These are phyloP conservation scores for Actinomucor elegans DNA, from an alignment of 371 early-diverging fungal species.

Conservation along the genomic window DNA sequence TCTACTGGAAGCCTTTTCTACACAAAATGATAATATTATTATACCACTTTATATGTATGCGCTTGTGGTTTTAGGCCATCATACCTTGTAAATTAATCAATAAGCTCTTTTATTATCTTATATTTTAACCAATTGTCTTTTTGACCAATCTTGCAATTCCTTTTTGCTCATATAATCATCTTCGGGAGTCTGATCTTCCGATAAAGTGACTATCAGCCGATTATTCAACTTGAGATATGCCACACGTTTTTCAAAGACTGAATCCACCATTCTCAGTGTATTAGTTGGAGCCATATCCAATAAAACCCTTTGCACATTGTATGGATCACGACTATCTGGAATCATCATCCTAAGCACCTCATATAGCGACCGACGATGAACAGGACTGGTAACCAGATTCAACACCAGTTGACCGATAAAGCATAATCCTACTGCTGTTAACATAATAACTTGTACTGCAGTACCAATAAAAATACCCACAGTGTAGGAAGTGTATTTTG, in stretches of 20 bases:
- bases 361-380: conserved; percentile 13
- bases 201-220: neutral
- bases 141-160: conserved; percentile 14
- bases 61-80: conserved; percentile 27
- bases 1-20: conserved; percentile 60
- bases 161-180: neutral
- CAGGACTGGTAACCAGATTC: neutral
- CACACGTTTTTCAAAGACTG: conserved; percentile 3
- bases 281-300: conserved; percentile 3
- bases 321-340: conserved; percentile 6
- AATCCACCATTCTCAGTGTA: conserved; percentile 5
- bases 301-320: neutral
- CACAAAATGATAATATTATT: conserved; percentile 80
- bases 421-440: neutral
- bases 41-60: conserved; percentile 71
- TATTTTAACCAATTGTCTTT: conserved; percentile 4
- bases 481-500: neutral
- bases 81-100: conserved; percentile 1
- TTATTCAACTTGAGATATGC: conserved; percentile 7
- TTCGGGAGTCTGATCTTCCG: neutral
- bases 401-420: neutral
- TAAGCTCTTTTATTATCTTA: neutral
- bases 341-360: conserved; percentile 7
- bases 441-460: neutral
- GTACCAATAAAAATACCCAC: conserved; percentile 3